These are phyloP conservation scores for Pythium folliculosum DNA, from an alignment of 352 stramenopile genomes.

Conservation along the genomic window DNA sequence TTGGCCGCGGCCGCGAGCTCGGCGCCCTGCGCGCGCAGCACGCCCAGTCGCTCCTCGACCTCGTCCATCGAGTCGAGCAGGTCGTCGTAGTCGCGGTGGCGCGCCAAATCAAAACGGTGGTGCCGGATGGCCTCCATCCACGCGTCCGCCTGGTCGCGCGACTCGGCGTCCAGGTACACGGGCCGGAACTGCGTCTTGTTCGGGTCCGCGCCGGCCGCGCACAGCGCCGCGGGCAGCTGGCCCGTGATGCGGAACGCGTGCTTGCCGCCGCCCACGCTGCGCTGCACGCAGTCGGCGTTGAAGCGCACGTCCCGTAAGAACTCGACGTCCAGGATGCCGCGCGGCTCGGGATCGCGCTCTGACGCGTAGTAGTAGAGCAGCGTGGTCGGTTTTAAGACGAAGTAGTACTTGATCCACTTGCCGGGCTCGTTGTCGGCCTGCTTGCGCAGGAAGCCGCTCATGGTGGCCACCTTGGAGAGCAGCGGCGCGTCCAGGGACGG, in stretches of 20 bases:
- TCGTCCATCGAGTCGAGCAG: conserved; percentile 20
- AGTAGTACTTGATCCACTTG: conserved; percentile 82
- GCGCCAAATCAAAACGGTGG: conserved; percentile 66
- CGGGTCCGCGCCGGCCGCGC: conserved; percentile 17
- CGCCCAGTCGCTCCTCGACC: neutral
- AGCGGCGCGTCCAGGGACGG: conserved; percentile 44
- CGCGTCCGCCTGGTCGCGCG: conserved; percentile 44
- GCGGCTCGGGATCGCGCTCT: conserved; percentile 28
- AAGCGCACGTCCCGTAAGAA: conserved; percentile 75
- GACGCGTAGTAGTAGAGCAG: conserved; percentile 86
- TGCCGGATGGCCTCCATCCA: conserved; percentile 76
- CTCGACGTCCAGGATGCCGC: conserved; percentile 80
- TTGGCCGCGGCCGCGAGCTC: neutral
- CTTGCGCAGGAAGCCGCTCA: conserved; percentile 66
- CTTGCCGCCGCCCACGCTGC: conserved; percentile 58
- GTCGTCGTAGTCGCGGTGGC: conserved; percentile 44
- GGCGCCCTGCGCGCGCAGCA: neutral
- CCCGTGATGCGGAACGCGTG: conserved; percentile 74
- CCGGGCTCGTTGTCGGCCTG: conserved; percentile 81
- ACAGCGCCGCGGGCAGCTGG: conserved; percentile 46
- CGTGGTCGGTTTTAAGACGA: conserved; percentile 70
- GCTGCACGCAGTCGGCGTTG: conserved; percentile 76
- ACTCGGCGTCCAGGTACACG: conserved; percentile 66
- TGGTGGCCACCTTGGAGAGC: conserved; percentile 52
- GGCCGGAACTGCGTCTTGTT: conserved; percentile 50